phyloP scores from a whole-genome alignment of 768 basidiomycete species.

The Rossbeevera mucosa region DNA sequence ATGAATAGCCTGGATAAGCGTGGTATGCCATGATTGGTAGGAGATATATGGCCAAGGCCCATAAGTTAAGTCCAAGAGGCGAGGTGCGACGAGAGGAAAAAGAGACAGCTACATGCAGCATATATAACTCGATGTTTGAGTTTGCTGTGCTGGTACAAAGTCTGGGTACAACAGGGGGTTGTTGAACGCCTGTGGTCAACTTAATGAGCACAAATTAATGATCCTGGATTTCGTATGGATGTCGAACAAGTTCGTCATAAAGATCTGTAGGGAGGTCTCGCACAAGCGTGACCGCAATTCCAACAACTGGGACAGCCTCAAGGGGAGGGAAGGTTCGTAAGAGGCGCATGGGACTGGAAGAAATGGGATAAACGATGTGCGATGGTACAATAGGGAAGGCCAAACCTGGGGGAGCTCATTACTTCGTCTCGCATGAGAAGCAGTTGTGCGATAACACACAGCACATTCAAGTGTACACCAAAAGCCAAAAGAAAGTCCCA shows the following conservation, averaged over 20 bases:
- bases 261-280: slow-evolving; percentile 83
- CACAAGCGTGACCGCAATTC: slow-evolving; percentile 90
- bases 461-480: slow-evolving; percentile 92
- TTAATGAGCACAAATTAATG: neutral
- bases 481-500: slow-evolving; percentile 99
- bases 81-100: neutral
- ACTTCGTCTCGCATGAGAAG: slow-evolving; percentile 86
- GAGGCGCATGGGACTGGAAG: slow-evolving; percentile 82
- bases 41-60: neutral
- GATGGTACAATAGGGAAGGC: neutral
- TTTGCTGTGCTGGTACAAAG: slow-evolving; percentile 26
- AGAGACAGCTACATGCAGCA: slow-evolving; percentile 16
- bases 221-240: slow-evolving; percentile 62
- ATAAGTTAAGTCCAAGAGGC: neutral
- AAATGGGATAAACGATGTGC: neutral
- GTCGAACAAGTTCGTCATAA: slow-evolving; percentile 84
- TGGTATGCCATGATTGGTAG: neutral
- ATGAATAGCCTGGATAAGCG: neutral
- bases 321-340: slow-evolving; percentile 92
- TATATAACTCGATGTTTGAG: neutral
- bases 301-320: slow-evolving; percentile 81
- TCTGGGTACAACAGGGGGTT: slow-evolving; percentile 7
- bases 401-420: slow-evolving; percentile 81
- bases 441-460: slow-evolving; percentile 95
- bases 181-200: slow-evolving; percentile 14